Base-by-base conservation (phyloP, 2,329 filamentous ascomycete species). In the Graphilbum fragrans region DNA sequence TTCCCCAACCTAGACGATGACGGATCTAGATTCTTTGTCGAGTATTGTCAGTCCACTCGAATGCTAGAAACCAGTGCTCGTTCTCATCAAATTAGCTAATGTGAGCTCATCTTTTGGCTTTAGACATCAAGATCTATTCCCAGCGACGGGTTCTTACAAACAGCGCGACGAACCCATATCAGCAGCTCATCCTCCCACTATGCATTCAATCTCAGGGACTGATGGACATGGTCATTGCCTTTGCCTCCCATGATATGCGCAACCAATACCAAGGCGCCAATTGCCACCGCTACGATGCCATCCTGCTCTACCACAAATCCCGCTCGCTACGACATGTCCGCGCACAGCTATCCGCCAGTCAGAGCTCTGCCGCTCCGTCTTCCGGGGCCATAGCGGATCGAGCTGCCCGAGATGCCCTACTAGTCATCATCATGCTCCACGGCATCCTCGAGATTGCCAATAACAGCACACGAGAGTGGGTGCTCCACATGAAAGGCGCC, bases 401-500 rank as follows among this genome's bases (percentile, higher is more conserved):
- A 20, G 23, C 33, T n/a, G 10, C 18, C 2, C 41, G 37, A 2
- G 41, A 39, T 21, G 18, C 41, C 2, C 33, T 43, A 22, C 33
- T 43, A 5, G 6, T 43, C 10, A 31, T 23, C 23, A 39, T 39
- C n/a, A 29, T 37, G 32, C 32, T 39, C 10, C 41, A 38, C 18
- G 37, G 22, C 19, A 8, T 31, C 1, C 29, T 42, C 2, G 41
- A 42, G 29, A 38, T 42, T 25, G 29, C 36, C 21, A 42, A 39
- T 32, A 42, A 42, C 35, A 42, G 41, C 36, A 42, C 41, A 6
- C 32, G 21, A 5, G 41, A 43, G 18, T 43, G 41, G 41, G 32
- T 39, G 12, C 19, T 43, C 9, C 41, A 39, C 32, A 17, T 43
- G 20, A 12, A 35, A 2, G 41, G 41, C 14, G 41, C 41, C 21